phyloP scores from a whole-genome alignment of 78 protist genomes.

The Speleostelium caveatum region DNA sequence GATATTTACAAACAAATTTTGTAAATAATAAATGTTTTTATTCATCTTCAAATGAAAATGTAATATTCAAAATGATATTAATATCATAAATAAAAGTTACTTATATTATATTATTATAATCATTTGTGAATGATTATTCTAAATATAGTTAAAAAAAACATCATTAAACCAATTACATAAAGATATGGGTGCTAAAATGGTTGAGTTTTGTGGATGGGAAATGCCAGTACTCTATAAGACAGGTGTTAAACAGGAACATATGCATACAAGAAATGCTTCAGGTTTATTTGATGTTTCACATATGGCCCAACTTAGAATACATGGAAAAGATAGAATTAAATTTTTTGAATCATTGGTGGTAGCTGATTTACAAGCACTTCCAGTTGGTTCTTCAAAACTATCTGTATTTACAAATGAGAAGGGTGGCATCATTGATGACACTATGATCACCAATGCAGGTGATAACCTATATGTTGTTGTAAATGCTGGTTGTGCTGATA shows the following conservation, averaged over 20 bases:
- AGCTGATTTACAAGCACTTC: slow-evolving; percentile 81
- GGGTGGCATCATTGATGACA: slow-evolving; percentile 98
- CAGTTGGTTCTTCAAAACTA: slow-evolving; percentile 31
- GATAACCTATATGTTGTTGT: slow-evolving; percentile 92
- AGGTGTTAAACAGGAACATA: slow-evolving; percentile 82
- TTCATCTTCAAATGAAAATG: too few species aligned
- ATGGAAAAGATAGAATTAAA: slow-evolving; percentile 91
- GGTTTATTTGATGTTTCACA: slow-evolving; percentile 97
- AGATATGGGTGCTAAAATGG: slow-evolving; percentile 93
- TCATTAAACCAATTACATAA: slow-evolving; percentile 88
- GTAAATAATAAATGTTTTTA: too few species aligned
- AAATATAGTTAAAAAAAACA: slow-evolving; percentile 82
- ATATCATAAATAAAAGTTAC: too few species aligned
- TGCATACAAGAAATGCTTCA: slow-evolving; percentile 82
- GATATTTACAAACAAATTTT: too few species aligned
- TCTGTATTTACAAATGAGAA: slow-evolving; percentile 86
- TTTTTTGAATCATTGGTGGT: slow-evolving; percentile 91
- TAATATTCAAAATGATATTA: too few species aligned
- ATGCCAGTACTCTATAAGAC: slow-evolving; percentile 93
- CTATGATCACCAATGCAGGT: slow-evolving; percentile 87
- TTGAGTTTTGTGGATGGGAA: slow-evolving; percentile 93
- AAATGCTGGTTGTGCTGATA: slow-evolving; percentile 96
- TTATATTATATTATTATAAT: too few species aligned
- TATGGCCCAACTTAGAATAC: slow-evolving; percentile 93
- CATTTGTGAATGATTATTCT: too few species aligned